Conservation (phyloP, 192 early-diverging fungal species). For the Allomyces macrogynus region DNA sequence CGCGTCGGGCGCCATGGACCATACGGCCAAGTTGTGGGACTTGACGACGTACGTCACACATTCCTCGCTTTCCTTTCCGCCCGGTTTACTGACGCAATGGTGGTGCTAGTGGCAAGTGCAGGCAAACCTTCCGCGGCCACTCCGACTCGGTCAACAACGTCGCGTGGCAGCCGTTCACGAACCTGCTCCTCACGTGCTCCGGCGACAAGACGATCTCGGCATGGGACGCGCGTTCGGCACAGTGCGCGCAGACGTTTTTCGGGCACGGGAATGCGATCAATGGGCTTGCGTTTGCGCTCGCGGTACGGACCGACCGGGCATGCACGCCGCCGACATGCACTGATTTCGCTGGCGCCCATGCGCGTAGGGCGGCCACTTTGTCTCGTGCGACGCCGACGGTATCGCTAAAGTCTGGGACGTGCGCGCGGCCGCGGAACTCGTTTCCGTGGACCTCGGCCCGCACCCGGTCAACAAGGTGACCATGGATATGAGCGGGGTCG, state of each 20-base stretch:
- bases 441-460: slow-evolving; percentile 14
- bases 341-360: not conserved
- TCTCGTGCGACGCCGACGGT: slow-evolving; percentile 27
- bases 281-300: slow-evolving; percentile 13
- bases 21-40: slow-evolving; percentile 36
- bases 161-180: slow-evolving; percentile 29
- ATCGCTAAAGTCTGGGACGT: slow-evolving; percentile 32
- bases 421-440: slow-evolving; percentile 17
- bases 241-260: slow-evolving; percentile 27
- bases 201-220: slow-evolving; percentile 32
- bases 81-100: not conserved
- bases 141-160: slow-evolving; percentile 32
- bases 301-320: slow-evolving; percentile 6
- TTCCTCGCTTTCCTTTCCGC: no score
- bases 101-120: slow-evolving; percentile 19
- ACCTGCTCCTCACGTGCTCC: slow-evolving; percentile 24
- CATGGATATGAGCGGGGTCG: slow-evolving; percentile 22
- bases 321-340: slow-evolving; percentile 1
- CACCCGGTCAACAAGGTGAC: slow-evolving; percentile 21
- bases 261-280: slow-evolving; percentile 33
- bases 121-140: slow-evolving; percentile 32
- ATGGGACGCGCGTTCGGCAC: slow-evolving; percentile 31
- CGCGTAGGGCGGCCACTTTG: slow-evolving; percentile 18
- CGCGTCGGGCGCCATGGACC: slow-evolving; percentile 26
- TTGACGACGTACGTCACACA: slow-evolving; percentile 16